Evolutionary conservation across 208 protist species (phyloP), one percentile per base, ranked within the genome.

Genomic region (Crithidia mellificae): DNA sequence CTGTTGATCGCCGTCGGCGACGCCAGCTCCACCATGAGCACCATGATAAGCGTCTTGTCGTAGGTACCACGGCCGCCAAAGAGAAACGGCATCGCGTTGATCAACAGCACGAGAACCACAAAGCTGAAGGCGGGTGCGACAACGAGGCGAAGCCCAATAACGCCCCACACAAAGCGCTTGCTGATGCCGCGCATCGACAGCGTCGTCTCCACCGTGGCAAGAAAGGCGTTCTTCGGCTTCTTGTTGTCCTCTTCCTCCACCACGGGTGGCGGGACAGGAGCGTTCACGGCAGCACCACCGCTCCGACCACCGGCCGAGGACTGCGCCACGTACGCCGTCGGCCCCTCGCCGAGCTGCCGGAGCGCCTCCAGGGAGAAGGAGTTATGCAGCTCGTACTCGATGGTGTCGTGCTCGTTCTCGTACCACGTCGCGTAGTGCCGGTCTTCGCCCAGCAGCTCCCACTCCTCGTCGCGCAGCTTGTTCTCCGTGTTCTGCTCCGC

Each of bases 1-100:
- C 74, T 87, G 77, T 92, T 91, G 55, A 95, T 88, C 17, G 90
- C 90, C 1, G 87, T 85, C n/a, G 90, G 90, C 12, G 83, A 73
- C 1, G 83, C 72, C 14, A 88, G 46, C 69, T 95, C 75, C 25
- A 85, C 72, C 50, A 91, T 72, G 27, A 95, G 73, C 43, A 92
- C 81, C 12, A 92, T 59, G n/a, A 95, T 58, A 34, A 95, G 71
- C 49, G 87, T 84, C 39, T 80, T 64, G 67, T 92, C 77, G 27
- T 71, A 41, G 9, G 49, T 63, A 11, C 56, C 75, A 15, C 56
- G 25, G 15, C 77, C 84, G 46, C 76, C 81, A 76, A 92, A 87
- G 19, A 92, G 50, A 55, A 82, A 84, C 0, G 86, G 90, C 57
- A 80, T 65, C 15, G 62, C 46, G 2, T 62, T 61, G 34, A 77